Evolutionary conservation across 345 rosid species (phyloP), one percentile per base, ranked within the genome.

Genomic region (Raphanus raphanistrum): DNA sequence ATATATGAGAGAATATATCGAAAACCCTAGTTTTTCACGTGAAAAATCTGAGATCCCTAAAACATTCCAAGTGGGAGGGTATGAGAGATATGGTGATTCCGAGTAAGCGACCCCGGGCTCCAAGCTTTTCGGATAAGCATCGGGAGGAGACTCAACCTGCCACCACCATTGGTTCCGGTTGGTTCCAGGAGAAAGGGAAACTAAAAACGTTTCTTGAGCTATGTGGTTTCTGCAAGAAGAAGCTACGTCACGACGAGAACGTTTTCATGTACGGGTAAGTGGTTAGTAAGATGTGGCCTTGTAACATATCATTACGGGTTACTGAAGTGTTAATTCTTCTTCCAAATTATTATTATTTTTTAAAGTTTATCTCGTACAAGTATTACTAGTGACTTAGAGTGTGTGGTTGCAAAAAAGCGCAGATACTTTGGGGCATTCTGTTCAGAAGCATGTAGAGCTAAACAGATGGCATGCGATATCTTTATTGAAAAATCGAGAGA

Each of bases 191-290:
- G n/a, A 29, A 58, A 7, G 60, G 68, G 27, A 61, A 61, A 0
- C 3, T 28, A 6, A 16, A 28, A 0, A 35, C 31, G 32, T 70
- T 77, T 38, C 80, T 70, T 8, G 65, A 63, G 13, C 0, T 11
- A 1, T 70, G 80, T 3, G 8, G 75, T 13, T 77, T 77, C 33
- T 77, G 80, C 33, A 77, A 36, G 6, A 70, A 29, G 12, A 54
- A 29, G 1, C 11, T 77, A 2, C 52, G 54, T 63, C 75, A 36
- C 27, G 31, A 38, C 15, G 17, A 70, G 5, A 59, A 63, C 5
- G 9, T 77, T 52, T 77, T 25, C 75, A 77, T 77, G 80, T 77
- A 77, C 26, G 80, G 75, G 75, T 77, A 6, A 70, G 80, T 69
- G 29, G 12, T 21, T 55, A 43, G 52, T 8, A 0, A 28, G 6